These are phyloP conservation scores for Athelia psychrophila DNA, from an alignment of 1,284 basidiomycete genomes.

Conservation along the genomic window DNA sequence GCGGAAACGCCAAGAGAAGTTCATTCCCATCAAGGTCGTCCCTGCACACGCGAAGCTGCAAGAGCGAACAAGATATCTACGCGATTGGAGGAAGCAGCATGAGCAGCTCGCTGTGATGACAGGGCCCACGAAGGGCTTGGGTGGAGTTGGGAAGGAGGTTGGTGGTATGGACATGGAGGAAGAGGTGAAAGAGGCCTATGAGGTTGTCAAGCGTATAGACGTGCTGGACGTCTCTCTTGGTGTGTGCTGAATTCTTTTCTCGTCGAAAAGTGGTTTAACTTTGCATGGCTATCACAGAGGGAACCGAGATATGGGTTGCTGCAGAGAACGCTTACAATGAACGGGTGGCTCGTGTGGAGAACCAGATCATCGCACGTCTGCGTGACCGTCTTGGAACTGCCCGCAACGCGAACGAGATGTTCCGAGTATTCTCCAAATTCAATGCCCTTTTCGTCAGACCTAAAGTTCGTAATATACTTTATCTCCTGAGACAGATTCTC, in stretches of 20 bases:
- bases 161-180: slow-evolving; percentile 96
- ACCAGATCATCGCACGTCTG: slow-evolving; percentile 94
- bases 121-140: slow-evolving; percentile 85
- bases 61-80: slow-evolving; percentile 84
- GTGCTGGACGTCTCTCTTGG: slow-evolving; percentile 91
- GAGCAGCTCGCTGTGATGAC: slow-evolving; percentile 98
- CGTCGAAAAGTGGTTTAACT: background rate
- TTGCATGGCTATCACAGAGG: slow-evolving; percentile 52
- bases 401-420: slow-evolving; percentile 98
- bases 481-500: background rate
- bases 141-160: slow-evolving; percentile 67
- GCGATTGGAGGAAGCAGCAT: slow-evolving; percentile 95
- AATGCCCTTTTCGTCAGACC: slow-evolving; percentile 97
- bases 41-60: slow-evolving; percentile 91
- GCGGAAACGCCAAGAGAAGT: slow-evolving; percentile 88
- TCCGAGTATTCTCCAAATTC: slow-evolving; percentile 98
- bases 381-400: slow-evolving; percentile 94
- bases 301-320: slow-evolving; percentile 97
- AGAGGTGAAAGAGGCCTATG: slow-evolving; percentile 93
- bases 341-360: slow-evolving; percentile 95
- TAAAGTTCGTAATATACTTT: slow-evolving; percentile 58
- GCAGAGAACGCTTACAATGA: slow-evolving; percentile 98
- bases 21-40: slow-evolving; percentile 96
- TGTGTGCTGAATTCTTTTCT: slow-evolving; percentile 30
- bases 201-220: slow-evolving; percentile 94